Percentiles rank a stretch among this genome's conserved stretches.
Evolutionary conservation across 331 rosid species (phyloP).

Genomic region (Acacia concinna): DNA sequence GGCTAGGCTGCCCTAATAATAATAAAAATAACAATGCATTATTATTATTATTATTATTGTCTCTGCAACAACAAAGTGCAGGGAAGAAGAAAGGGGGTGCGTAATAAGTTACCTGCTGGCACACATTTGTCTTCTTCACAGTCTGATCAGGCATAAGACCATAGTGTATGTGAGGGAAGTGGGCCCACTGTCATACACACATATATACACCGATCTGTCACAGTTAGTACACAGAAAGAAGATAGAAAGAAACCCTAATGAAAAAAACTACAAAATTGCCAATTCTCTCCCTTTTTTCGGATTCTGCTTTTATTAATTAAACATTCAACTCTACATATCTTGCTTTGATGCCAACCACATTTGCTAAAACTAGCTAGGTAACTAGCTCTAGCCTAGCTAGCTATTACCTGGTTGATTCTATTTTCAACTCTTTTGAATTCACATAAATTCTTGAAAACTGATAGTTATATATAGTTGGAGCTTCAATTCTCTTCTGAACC

Average conservation of each 20-base stretch:
- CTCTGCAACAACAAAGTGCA: constrained; percentile 29
- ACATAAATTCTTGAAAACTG: background rate
- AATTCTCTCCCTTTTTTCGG: background rate
- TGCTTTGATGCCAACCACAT: background rate
- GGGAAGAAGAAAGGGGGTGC: constrained; percentile 27
- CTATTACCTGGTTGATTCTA: background rate
- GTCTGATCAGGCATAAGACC: constrained; percentile 85
- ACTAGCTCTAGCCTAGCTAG: background rate
- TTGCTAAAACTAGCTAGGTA: too few relatives aligned
- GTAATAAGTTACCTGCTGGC: constrained; percentile 50
- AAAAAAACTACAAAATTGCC: constrained; percentile 1
- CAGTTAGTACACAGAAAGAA: background rate
- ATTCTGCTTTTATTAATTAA: background rate
- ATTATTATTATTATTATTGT: constrained; percentile 11
- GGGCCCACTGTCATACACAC: constrained; percentile 72
- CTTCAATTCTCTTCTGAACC: too few relatives aligned
- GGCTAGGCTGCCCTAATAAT: background rate
- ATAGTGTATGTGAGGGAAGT: constrained; percentile 88
- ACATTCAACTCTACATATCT: background rate
- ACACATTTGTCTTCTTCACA: constrained; percentile 66
- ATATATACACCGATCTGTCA: background rate
- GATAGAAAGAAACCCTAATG: constrained; percentile 24
- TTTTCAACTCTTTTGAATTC: too few relatives aligned
- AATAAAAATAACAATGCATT: background rate
- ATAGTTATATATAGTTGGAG: background rate